phyloP scores from a whole-genome alignment of 169 alveolate genomes.

The Cryptosporidium tyzzeri region DNA sequence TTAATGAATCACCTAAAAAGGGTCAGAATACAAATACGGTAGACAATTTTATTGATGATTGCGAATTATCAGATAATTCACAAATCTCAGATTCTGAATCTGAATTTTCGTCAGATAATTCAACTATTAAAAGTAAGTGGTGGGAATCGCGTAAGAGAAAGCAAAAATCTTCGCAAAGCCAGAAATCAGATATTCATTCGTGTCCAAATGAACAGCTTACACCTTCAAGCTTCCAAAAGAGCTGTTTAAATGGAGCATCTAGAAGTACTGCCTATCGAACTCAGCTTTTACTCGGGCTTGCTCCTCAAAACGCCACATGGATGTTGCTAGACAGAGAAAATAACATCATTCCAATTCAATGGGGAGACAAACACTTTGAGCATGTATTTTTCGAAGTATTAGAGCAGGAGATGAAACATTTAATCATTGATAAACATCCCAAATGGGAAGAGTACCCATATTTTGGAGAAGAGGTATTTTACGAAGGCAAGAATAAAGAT shows the following conservation, averaged over 20 bases:
- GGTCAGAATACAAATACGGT: slow-evolving; percentile 3
- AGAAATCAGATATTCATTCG: slow-evolving; percentile 11
- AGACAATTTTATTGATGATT: slow-evolving; percentile 20
- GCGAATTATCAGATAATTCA: slow-evolving; percentile 9
- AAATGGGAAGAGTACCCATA: slow-evolving; percentile 80
- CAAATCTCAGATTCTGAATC: slow-evolving; percentile 15
- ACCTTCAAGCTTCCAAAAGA: slow-evolving; percentile 38
- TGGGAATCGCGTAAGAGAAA: slow-evolving; percentile 74
- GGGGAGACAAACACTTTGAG: slow-evolving; percentile 85
- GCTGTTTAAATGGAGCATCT: slow-evolving; percentile 37
- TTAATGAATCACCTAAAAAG: slow-evolving; percentile 16
- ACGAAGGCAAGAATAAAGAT: slow-evolving; percentile 36
- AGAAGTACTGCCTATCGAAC: slow-evolving; percentile 60
- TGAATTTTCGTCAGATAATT: slow-evolving; percentile 45
- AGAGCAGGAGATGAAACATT: slow-evolving; percentile 78
- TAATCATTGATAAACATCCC: slow-evolving; percentile 81
- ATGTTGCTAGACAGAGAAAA: slow-evolving; percentile 83
- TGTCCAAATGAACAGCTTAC: slow-evolving; percentile 31
- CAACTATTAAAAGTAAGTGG: slow-evolving; percentile 67
- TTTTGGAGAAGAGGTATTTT: slow-evolving; percentile 66
- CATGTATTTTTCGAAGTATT: slow-evolving; percentile 82
- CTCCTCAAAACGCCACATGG: slow-evolving; percentile 83
- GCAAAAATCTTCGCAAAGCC: slow-evolving; percentile 76
- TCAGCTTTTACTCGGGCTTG: slow-evolving; percentile 51
- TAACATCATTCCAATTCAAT: slow-evolving; percentile 82